A percentile compares a stretch with the other conserved stretches of the same genome.
phyloP scores from a whole-genome alignment of 2,329 filamentous ascomycete species.

The Corinectria fuckeliana region DNA sequence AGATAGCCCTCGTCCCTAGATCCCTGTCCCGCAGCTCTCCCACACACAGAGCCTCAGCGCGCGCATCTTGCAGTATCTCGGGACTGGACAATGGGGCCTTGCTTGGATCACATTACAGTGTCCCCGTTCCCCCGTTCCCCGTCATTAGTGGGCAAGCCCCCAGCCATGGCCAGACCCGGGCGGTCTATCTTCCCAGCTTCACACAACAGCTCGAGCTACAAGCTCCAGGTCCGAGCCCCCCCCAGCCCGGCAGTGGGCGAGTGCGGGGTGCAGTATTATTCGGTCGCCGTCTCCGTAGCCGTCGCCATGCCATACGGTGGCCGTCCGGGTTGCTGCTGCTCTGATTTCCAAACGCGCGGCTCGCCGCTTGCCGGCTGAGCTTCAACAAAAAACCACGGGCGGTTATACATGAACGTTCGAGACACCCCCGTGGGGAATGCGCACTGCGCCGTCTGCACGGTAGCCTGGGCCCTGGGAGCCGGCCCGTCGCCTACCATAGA shows the following conservation, averaged over 20 bases:
- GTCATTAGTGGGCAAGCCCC: background rate
- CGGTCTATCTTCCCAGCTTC: constrained; percentile 10
- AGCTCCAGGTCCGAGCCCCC: constrained; percentile 29
- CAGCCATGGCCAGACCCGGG: background rate
- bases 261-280: constrained; percentile 35
- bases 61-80: constrained; percentile 28
- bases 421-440: background rate
- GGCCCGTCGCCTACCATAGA: constrained; percentile 2
- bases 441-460: background rate
- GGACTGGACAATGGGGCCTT: constrained; percentile 19
- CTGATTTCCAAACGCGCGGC: constrained; percentile 18
- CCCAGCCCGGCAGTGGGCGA: constrained; percentile 23
- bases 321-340: background rate
- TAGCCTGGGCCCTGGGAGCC: constrained; percentile 6
- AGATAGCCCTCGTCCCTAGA: constrained; percentile 20
- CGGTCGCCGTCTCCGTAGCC: constrained; percentile 17
- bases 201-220: constrained; percentile 23
- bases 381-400: constrained; percentile 11
- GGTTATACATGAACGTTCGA: background rate
- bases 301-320: background rate
- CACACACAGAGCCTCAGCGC: constrained; percentile 37
- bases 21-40: constrained; percentile 29
- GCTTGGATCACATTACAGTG: background rate
- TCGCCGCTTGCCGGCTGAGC: constrained; percentile 25
- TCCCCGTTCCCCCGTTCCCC: too few species aligned